Percentiles rank a stretch among this genome's conserved stretches.
phyloP scores from a whole-genome alignment of 1,139 yeast genomes.

The Hyphopichia fennica region DNA sequence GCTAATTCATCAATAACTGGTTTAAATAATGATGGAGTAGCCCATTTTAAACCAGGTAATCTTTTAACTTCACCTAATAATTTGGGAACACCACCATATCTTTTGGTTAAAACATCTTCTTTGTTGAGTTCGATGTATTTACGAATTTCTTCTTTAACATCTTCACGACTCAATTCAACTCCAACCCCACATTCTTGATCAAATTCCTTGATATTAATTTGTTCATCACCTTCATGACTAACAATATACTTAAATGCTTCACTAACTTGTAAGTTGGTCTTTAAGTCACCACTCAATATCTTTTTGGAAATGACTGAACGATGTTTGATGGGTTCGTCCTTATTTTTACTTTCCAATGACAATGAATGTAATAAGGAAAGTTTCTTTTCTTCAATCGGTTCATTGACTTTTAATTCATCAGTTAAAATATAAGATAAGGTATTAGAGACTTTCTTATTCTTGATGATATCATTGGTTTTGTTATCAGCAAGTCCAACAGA shows the following conservation, averaged over 20 bases:
- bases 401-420: conserved; percentile 25
- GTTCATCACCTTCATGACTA: conserved; percentile 29
- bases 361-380: conserved; percentile 71
- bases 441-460: conserved; percentile 79
- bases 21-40: conserved; percentile 81
- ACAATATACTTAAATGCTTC: conserved; percentile 80
- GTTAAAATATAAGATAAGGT: conserved; percentile 62
- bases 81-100: conserved; percentile 77
- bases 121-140: conserved; percentile 60
- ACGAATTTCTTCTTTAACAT: conserved; percentile 58
- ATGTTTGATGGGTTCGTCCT: conserved; percentile 25
- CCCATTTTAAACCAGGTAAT: conserved; percentile 83
- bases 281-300: conserved; percentile 63
- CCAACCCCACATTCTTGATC: conserved; percentile 81
- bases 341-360: conserved; percentile 64
- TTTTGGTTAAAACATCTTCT: conserved; percentile 59
- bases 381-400: conserved; percentile 42
- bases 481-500: conserved; percentile 70
- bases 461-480: conserved; percentile 70
- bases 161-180: conserved; percentile 61
- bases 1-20: conserved; percentile 80
- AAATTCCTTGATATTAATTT: conserved; percentile 43
- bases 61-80: conserved; percentile 75
- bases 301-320: conserved; percentile 57
- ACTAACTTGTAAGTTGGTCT: conserved; percentile 68